Conservation (phyloP, 1,139 yeast genomes). For the Pichia sp. region DNA sequence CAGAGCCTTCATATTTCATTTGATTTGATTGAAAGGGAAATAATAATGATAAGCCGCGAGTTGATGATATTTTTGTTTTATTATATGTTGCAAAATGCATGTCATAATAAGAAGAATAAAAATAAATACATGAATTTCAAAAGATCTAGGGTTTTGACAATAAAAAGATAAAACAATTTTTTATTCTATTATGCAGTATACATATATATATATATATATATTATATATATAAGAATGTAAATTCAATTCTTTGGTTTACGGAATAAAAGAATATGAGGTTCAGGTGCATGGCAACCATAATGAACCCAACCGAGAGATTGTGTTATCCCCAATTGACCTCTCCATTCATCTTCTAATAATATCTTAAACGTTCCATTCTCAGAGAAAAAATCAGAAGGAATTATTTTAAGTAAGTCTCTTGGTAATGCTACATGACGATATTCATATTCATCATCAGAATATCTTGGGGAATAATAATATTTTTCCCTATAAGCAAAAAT, state of each 20-base stretch:
- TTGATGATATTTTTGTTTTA: no score
- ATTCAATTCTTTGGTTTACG: constrained; percentile 47
- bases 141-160: no score
- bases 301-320: constrained; percentile 98
- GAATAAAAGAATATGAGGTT: constrained; percentile 91
- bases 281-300: constrained; percentile 97
- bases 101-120: no score
- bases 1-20: no score
- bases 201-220: no score
- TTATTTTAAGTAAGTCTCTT: constrained; percentile 87
- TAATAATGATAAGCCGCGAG: no score
- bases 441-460: constrained; percentile 85
- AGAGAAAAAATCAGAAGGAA: constrained; percentile 87
- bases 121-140: no score
- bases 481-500: constrained; percentile 88
- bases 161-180: no score
- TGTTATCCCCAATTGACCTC: constrained; percentile 88
- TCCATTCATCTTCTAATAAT: constrained; percentile 93
- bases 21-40: no score
- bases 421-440: constrained; percentile 96
- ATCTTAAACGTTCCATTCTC: constrained; percentile 93
- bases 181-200: background rate
- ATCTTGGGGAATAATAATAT: constrained; percentile 87
- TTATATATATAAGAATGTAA: background rate
- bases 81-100: no score